Conservation (phyloP, 2,329 filamentous ascomycete species). For the Aspergillus neoniger region DNA sequence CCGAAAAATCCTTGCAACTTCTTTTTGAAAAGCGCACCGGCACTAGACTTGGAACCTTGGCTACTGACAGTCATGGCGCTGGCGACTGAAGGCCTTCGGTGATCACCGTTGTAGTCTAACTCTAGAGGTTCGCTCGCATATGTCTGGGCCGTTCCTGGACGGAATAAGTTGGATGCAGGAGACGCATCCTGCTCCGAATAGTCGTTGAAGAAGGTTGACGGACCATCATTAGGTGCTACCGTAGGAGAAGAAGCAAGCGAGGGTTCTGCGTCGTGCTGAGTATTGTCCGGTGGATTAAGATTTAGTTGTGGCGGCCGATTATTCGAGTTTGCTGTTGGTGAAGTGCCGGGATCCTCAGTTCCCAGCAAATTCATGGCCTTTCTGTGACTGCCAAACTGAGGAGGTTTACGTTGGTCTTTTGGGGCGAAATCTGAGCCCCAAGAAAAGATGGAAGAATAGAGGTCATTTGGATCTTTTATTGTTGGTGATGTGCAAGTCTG, state of each 20-base stretch:
- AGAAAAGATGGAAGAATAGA: constrained; percentile 37
- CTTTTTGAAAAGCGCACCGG: constrained; percentile 70
- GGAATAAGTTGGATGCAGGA: constrained; percentile 71
- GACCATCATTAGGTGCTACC: constrained; percentile 30
- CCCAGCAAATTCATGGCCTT: constrained; percentile 37
- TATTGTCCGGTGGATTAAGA: constrained; percentile 22
- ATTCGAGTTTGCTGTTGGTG: constrained; percentile 24
- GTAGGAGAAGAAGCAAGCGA: constrained; percentile 34
- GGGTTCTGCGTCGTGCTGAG: constrained; percentile 31
- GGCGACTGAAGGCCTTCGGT: constrained; percentile 81
- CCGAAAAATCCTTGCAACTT: constrained; percentile 91
- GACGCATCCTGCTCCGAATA: constrained; percentile 42
- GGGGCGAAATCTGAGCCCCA: constrained; percentile 40
- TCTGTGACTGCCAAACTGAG: constrained; percentile 36
- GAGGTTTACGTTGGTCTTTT: constrained; percentile 38
- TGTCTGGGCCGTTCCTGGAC: constrained; percentile 57
- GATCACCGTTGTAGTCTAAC: constrained; percentile 64
- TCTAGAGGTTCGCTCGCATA: constrained; percentile 63
- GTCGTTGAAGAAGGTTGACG: constrained; percentile 42
- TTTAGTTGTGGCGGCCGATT: constrained; percentile 27
- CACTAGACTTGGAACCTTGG: constrained; percentile 73
- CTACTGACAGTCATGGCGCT: constrained; percentile 87
- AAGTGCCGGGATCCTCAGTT: constrained; percentile 29
- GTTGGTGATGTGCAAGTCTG: constrained; percentile 22
- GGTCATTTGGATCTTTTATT: constrained; percentile 26